These are phyloP conservation scores for Quercus alba DNA, from an alignment of 306 rosid genomes.

Conservation along the genomic window DNA sequence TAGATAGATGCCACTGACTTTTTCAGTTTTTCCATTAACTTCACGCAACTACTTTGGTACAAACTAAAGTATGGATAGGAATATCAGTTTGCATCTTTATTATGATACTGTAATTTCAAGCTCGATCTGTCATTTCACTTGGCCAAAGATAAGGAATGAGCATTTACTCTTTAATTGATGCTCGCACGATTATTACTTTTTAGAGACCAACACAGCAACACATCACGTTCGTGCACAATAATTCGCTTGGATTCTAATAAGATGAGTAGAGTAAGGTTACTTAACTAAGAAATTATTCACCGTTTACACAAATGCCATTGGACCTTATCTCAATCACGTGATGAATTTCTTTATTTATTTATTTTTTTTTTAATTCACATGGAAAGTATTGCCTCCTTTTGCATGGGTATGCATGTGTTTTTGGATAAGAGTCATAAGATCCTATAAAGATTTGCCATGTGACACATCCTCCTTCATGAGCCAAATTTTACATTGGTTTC, in stretches of 20 bases:
- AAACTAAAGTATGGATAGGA: too few species aligned
- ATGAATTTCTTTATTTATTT: neutral
- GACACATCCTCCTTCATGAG: neutral
- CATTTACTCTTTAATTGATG: too few species aligned
- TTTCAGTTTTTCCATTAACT: too few species aligned
- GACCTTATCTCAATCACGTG: constrained; percentile 4
- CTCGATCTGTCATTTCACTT: too few species aligned
- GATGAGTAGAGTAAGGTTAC: neutral
- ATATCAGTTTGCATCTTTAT: too few species aligned
- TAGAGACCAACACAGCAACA: neutral
- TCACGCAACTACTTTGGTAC: too few species aligned
- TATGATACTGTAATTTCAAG: too few species aligned
- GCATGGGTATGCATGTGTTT: neutral
- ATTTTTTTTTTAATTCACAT: neutral
- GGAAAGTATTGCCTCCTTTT: constrained; percentile 15
- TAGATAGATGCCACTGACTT: too few species aligned
- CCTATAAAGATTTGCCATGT: constrained; percentile 6
- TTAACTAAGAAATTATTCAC: neutral
- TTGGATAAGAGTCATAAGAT: neutral
- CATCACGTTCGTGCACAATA: neutral
- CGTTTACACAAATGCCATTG: too few species aligned
- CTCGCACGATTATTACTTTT: neutral
- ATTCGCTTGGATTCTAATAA: neutral
- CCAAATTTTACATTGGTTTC: too few species aligned
- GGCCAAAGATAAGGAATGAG: too few species aligned